Base-by-base conservation (phyloP, 2,329 filamentous ascomycete species). In the Pseudomassariella vexata region DNA sequence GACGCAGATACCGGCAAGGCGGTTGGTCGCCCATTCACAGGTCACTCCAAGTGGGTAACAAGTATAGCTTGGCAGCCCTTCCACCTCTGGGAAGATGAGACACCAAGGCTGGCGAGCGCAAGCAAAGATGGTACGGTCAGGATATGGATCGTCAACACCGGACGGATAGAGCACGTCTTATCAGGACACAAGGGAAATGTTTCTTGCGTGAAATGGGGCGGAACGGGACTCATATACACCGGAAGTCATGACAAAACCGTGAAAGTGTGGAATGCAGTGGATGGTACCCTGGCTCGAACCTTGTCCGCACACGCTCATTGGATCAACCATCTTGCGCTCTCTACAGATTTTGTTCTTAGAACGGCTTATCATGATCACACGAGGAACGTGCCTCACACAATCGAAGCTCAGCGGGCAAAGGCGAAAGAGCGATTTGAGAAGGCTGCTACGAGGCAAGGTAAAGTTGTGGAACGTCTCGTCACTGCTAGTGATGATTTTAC, bases 401-500 rank as follows among this genome's bases (percentile, higher is more conserved):
- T 79, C 1, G 81, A 84, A 42, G 85, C 73, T 28, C 89, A 83
- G 60, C 63, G 81, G 11, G 66, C 69, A 6, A 86, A 86, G 54
- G 89, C 92, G 0, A 82, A 79, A 55, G 74, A 83, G 46, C 76
- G 88, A 17, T 96, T 95, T 52, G 80, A 92, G 47, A 86, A 88
- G 53, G 88, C 88, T 2, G 86, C 87, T 5, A 84, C 71, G 3
- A 70, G 88, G 18, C 76, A 82, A 42, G 84, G 84, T 17, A 77
- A 81, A 50, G 69, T 94, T 15, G 78, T 84, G 1, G 92, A 98
- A 63, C 76, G 85, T 18, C 63, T 96, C 4, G 85, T 94, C 3
- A 94, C 88, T 7, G 92, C 90, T 3, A 90, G 83, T 44, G 92
- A 96, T 53, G 92, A 98, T 57, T 94, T 89, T 57, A 95, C 89